phyloP scores from a whole-genome alignment of 257 asterid species.

The Gentiana straminea region DNA sequence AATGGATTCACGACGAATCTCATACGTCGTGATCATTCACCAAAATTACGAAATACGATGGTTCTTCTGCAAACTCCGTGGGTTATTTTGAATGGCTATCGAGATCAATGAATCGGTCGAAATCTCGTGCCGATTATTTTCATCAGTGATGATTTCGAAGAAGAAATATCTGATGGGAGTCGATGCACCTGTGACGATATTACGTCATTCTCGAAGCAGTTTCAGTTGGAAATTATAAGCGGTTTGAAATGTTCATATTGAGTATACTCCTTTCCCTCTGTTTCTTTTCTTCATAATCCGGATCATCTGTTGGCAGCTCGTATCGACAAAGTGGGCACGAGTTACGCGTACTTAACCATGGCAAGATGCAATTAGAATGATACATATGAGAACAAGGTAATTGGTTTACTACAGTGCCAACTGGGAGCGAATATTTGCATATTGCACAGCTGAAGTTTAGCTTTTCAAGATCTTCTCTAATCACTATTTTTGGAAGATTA shows the following conservation, averaged over 20 bases:
- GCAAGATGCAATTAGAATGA: slow-evolving; percentile 74
- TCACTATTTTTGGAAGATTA: slow-evolving; percentile 35
- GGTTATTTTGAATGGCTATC: too few relatives aligned
- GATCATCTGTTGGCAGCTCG: slow-evolving; percentile 88
- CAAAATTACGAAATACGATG: too few relatives aligned
- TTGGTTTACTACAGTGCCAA: slow-evolving; percentile 54
- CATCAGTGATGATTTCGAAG: too few relatives aligned
- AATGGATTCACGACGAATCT: too few relatives aligned
- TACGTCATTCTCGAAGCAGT: too few relatives aligned
- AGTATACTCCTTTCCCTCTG: slow-evolving; percentile 18
- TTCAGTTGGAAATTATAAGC: too few relatives aligned
- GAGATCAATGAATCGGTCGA: too few relatives aligned
- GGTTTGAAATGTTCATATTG: slow-evolving; percentile 8
- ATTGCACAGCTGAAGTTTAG: slow-evolving; percentile 61
- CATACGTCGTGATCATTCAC: too few relatives aligned
- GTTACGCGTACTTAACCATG: slow-evolving; percentile 75
- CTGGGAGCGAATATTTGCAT: slow-evolving; percentile 68
- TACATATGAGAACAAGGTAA: slow-evolving; percentile 79
- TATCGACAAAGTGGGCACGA: slow-evolving; percentile 91
- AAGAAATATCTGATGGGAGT: too few relatives aligned
- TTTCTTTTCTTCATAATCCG: slow-evolving; percentile 58
- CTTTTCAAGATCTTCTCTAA: slow-evolving; percentile 36
- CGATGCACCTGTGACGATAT: too few relatives aligned
- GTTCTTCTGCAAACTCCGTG: too few relatives aligned
- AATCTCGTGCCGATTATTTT: too few relatives aligned